Conservation (phyloP, 257 asterid species). For the Scutellaria baicalensis region DNA sequence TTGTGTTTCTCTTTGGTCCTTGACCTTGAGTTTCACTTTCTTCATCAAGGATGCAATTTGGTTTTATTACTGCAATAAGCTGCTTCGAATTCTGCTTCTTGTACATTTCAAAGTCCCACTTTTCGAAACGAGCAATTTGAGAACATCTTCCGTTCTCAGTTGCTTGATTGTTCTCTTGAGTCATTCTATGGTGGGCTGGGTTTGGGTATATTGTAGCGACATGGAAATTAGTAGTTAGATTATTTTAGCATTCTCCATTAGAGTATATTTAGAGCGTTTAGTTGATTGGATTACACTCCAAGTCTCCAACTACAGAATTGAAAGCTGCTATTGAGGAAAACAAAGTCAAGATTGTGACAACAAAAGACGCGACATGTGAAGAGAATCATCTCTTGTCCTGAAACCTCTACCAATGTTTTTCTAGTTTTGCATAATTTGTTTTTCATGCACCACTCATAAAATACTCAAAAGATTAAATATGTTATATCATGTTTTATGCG, state of each 20-base stretch:
- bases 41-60: background rate
- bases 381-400: background rate
- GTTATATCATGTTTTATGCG: too few relatives aligned
- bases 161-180: background rate
- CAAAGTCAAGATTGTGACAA: too few relatives aligned
- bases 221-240: slow-evolving; percentile 4
- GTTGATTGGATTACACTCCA: too few relatives aligned
- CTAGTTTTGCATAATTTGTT: too few relatives aligned
- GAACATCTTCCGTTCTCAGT: background rate
- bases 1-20: background rate
- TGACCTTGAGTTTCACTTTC: background rate
- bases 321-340: too few relatives aligned
- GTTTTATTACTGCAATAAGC: background rate
- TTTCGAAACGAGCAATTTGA: background rate
- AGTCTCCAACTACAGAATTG: too few relatives aligned
- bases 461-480: too few relatives aligned
- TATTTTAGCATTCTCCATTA: too few relatives aligned
- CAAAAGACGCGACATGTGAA: background rate
- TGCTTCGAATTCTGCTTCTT: background rate
- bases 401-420: background rate
- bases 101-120: background rate
- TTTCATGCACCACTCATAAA: too few relatives aligned
- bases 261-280: too few relatives aligned
- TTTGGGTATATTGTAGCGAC: background rate
- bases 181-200: background rate